These are phyloP conservation scores for Sarcodon sp. DNA, from an alignment of 768 basidiomycete species.

Conservation along the genomic window DNA sequence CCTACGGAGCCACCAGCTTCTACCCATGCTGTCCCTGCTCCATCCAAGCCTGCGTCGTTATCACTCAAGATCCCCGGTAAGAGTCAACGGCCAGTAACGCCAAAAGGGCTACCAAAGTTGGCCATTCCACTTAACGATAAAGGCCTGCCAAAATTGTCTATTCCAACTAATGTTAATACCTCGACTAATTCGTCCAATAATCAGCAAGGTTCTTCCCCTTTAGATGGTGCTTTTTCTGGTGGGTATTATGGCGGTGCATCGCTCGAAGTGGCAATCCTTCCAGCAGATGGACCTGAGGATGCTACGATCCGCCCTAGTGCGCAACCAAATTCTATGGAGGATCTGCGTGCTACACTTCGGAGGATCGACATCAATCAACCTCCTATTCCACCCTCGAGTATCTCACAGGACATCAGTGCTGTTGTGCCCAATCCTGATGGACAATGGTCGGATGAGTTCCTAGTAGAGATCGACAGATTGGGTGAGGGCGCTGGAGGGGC, in stretches of 20 bases:
- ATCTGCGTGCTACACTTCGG: constrained; percentile 8
- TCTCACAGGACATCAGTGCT: constrained; percentile 20
- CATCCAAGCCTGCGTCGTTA: constrained; percentile 7
- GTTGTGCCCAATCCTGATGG: constrained; percentile 14
- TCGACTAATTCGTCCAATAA: constrained; percentile 1
- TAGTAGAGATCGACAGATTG: constrained; percentile 67
- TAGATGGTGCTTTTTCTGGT: constrained; percentile 9
- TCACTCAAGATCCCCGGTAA: constrained; percentile 13
- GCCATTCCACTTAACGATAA: too few species aligned
- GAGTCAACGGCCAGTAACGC: constrained; percentile 13
- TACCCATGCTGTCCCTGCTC: constrained; percentile 11
- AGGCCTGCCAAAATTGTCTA: constrained; percentile 13
- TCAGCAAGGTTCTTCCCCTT: constrained; percentile 7
- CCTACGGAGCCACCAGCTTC: constrained; percentile 16
- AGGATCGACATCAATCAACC: constrained; percentile 17
- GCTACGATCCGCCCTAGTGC: constrained; percentile 27
- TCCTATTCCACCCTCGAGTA: constrained; percentile 19
- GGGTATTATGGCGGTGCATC: constrained; percentile 15
- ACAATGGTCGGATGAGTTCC: constrained; percentile 53
- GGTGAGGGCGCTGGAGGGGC: constrained; percentile 97
- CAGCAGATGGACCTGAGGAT: constrained; percentile 21
- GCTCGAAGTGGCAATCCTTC: constrained; percentile 17
- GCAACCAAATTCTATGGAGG: constrained; percentile 2
- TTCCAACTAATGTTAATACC: background rate
- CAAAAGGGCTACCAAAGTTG: constrained; percentile 18